These are phyloP conservation scores for Lasiosphaeria miniovina DNA, from an alignment of 495 filamentous ascomycete genomes.

Conservation along the genomic window DNA sequence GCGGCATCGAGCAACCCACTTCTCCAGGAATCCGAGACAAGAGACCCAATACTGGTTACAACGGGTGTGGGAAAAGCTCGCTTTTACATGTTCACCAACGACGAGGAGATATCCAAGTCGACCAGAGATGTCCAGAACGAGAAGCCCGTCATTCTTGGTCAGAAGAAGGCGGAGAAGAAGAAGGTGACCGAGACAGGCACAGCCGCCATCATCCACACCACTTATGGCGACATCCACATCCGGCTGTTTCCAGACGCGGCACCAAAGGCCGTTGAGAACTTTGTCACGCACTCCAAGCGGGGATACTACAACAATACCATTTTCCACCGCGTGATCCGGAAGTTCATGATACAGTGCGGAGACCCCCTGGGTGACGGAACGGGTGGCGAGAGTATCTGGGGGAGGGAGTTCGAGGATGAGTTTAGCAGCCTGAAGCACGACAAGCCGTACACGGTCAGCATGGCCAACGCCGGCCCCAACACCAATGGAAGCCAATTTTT, in stretches of 20 bases:
- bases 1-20: conserved; percentile 91
- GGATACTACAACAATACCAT: conserved; percentile 97
- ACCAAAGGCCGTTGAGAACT: conserved; percentile 97
- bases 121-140: conserved; percentile 93
- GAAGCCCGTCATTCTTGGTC: conserved; percentile 62
- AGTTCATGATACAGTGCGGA: conserved; percentile 97
- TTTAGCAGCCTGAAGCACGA: conserved; percentile 90
- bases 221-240: conserved; percentile 90
- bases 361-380: conserved; percentile 95
- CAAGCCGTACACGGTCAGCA: conserved; percentile 91
- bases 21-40: conserved; percentile 83
- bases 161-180: conserved; percentile 44
- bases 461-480: conserved; percentile 94
- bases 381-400: conserved; percentile 96
- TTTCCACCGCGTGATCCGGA: conserved; percentile 95
- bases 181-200: conserved; percentile 70
- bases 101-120: conserved; percentile 76
- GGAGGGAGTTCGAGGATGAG: conserved; percentile 91
- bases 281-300: conserved; percentile 81
- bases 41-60: conserved; percentile 83
- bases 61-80: conserved; percentile 86
- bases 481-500: conserved; percentile 89
- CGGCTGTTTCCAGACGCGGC: conserved; percentile 90
- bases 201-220: conserved; percentile 85
- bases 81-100: conserved; percentile 98